Conservation (phyloP, 352 stramenopile species). For the Blastocystis sp. region DNA sequence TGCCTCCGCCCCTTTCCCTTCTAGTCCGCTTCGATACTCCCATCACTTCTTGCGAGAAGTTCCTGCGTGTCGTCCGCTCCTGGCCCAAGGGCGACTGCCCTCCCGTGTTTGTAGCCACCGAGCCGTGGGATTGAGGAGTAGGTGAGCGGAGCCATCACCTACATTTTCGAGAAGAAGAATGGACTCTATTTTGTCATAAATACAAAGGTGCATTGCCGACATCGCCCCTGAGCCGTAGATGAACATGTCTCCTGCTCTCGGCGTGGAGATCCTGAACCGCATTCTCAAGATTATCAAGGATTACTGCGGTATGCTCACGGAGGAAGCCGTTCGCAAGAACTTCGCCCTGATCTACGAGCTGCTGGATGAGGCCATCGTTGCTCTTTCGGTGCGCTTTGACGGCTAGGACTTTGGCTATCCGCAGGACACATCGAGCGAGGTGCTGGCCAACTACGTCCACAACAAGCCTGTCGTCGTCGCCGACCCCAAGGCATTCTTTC, state of each 20-base stretch:
- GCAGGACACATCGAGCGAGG: constrained; percentile 93
- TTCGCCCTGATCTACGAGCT: constrained; percentile 98
- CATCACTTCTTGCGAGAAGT: constrained; percentile 82
- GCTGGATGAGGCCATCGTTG: constrained; percentile 84
- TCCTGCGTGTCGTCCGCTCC: constrained; percentile 98
- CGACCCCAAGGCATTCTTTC: constrained; percentile 72
- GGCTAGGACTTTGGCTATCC: constrained; percentile 89
- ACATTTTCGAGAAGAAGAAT: constrained; percentile 72
- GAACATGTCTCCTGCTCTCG: constrained; percentile 90
- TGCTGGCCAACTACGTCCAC: constrained; percentile 93
- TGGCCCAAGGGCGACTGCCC: constrained; percentile 92
- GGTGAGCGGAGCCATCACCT: constrained; percentile 92
- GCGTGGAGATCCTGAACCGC: constrained; percentile 89
- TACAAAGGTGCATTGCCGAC: constrained; percentile 75
- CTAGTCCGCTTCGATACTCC: constrained; percentile 66
- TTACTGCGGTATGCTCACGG: constrained; percentile 95
- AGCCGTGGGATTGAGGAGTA: not conserved
- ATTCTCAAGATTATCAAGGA: constrained; percentile 96
- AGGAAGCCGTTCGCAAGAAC: constrained; percentile 98
- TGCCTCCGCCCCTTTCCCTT: not conserved
- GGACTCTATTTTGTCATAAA: constrained; percentile 94
- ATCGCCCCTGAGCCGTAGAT: constrained; percentile 68
- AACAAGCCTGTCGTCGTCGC: constrained; percentile 86
- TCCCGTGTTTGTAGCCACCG: constrained; percentile 81
- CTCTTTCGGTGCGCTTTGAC: constrained; percentile 75